Evolutionary conservation across 2,329 filamentous ascomycete species (phyloP).

Genomic region (Trichoderma atroviride): DNA sequence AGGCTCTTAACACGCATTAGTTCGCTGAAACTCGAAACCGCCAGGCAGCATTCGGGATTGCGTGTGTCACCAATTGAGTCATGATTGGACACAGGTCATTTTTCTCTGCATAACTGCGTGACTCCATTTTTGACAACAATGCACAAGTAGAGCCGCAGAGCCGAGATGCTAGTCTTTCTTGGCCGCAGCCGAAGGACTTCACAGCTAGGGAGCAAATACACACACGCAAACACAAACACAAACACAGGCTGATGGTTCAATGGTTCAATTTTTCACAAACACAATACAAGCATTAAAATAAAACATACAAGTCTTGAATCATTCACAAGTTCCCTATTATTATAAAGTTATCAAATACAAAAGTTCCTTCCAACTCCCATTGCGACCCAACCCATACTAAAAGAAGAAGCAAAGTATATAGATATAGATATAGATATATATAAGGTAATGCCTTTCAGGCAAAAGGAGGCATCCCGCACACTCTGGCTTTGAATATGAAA

Average conservation of each 20-base stretch:
- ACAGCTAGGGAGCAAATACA: not conserved
- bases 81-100: not conserved
- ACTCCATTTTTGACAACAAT: too few species aligned
- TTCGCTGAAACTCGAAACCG: not conserved
- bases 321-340: not conserved
- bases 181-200: not conserved
- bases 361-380: not conserved
- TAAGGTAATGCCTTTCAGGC: not conserved
- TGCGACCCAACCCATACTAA: not conserved
- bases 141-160: not conserved
- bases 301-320: not conserved
- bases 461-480: not conserved
- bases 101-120: not conserved
- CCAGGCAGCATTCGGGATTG: not conserved
- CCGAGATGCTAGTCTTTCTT: not conserved
- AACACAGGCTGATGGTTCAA: not conserved
- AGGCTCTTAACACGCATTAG: conserved; percentile 2
- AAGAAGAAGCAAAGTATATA: not conserved
- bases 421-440: not conserved
- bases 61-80: not conserved
- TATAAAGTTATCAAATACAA: not conserved
- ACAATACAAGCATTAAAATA: not conserved
- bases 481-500: not conserved
- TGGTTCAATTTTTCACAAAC: not conserved
- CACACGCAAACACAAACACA: not conserved